phyloP scores from a whole-genome alignment of 139 green algal genomes.

The Chlamydomonas eustigma region DNA sequence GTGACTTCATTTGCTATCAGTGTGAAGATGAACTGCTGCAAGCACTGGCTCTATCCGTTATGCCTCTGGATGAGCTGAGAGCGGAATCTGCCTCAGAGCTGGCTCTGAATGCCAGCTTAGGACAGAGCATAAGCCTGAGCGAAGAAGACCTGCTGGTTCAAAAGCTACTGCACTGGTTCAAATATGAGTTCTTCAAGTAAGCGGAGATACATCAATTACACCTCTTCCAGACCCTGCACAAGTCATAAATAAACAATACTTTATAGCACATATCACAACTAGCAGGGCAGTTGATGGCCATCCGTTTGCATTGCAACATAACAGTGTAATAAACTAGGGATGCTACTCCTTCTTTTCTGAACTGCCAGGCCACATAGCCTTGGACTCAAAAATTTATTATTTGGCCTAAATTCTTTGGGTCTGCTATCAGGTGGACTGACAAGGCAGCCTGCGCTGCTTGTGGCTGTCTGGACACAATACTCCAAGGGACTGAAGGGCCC shows the following conservation, averaged over 20 bases:
- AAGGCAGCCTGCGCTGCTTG: constrained; percentile 45
- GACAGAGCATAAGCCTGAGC: constrained; percentile 26
- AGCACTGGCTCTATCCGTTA: constrained; percentile 41
- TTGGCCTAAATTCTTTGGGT: too few relatives aligned
- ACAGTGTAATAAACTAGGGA: too few relatives aligned
- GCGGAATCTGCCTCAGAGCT: constrained; percentile 25
- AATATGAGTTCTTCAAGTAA: constrained; percentile 57
- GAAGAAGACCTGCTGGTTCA: constrained; percentile 34
- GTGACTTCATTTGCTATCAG: too few relatives aligned
- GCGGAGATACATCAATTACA: too few relatives aligned
- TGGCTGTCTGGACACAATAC: constrained; percentile 25
- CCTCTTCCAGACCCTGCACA: too few relatives aligned
- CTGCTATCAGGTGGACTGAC: constrained; percentile 51
- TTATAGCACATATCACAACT: too few relatives aligned
- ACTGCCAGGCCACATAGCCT: too few relatives aligned
- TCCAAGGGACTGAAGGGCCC: not conserved
- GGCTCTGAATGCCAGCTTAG: constrained; percentile 24
- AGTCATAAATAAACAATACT: too few relatives aligned
- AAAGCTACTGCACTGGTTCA: constrained; percentile 69
- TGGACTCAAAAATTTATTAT: too few relatives aligned
- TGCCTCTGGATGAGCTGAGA: constrained; percentile 43
- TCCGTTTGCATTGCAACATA: too few relatives aligned
- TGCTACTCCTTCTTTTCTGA: too few relatives aligned
- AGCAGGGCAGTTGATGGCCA: too few relatives aligned
- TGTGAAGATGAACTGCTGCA: constrained; percentile 31